phyloP scores from a whole-genome alignment of 108 stramenopile genomes.

The Skeletonema costatum region DNA sequence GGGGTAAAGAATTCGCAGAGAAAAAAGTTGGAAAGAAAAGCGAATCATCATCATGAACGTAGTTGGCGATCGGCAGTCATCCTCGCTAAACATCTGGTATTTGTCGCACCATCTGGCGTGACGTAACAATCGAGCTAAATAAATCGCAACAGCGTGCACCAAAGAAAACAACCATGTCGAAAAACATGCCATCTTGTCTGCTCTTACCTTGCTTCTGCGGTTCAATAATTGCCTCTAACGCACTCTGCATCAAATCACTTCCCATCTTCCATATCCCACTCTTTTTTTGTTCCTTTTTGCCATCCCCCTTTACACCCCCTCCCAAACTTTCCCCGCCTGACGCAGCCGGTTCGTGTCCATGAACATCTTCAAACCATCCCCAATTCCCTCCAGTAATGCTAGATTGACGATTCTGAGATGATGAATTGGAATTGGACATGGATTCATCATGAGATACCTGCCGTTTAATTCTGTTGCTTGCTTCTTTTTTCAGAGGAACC shows the following conservation, averaged over 20 bases:
- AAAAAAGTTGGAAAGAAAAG: neutral
- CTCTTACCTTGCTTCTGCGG: constrained; percentile 39
- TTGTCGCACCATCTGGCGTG: neutral
- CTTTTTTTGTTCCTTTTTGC: constrained; percentile 15
- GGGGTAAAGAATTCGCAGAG: neutral
- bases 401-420: neutral
- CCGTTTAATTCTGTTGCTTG: neutral
- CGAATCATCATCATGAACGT: neutral
- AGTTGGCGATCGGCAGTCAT: neutral
- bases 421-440: neutral
- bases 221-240: constrained; percentile 18
- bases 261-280: constrained; percentile 47
- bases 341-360: constrained; percentile 29
- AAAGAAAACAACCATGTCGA: neutral
- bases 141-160: neutral
- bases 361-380: constrained; percentile 89
- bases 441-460: neutral
- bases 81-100: neutral
- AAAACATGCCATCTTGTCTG: neutral
- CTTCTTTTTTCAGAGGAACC: neutral
- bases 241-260: constrained; percentile 33
- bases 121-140: constrained; percentile 1
- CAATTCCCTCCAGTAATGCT: constrained; percentile 36
- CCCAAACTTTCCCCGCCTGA: neutral
- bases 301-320: constrained; percentile 8